phyloP scores from a whole-genome alignment of 805 yeast species.

The Candida orba region DNA sequence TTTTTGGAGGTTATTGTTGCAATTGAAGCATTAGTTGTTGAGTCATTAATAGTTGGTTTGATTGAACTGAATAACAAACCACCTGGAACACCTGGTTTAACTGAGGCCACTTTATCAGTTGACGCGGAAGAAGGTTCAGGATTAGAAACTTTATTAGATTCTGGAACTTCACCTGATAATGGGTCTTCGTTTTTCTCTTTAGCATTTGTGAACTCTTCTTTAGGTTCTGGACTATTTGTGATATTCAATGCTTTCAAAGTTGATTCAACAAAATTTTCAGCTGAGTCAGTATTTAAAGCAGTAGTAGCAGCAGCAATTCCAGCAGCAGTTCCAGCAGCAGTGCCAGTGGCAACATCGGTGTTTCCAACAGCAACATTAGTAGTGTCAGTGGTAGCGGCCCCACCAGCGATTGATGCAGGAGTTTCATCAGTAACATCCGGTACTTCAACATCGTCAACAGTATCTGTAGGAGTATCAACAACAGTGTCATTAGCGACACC shows the following conservation, averaged over 20 bases:
- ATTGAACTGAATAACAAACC: no score
- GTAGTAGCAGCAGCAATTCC: no score
- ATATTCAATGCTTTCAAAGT: no score
- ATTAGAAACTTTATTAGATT: constrained; percentile 12
- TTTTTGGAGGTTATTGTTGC: constrained; percentile 1
- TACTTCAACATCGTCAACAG: neutral
- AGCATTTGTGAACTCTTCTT: no score
- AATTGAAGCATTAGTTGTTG: constrained; percentile 6
- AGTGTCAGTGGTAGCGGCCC: no score
- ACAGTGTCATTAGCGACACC: neutral
- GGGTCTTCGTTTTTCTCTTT: neutral
- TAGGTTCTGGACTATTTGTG: no score
- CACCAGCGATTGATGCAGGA: no score
- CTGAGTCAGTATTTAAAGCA: no score
- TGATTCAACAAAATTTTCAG: no score
- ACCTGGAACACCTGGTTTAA: constrained; percentile 1
- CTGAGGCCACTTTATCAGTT: constrained; percentile 4
- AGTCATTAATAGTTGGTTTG: neutral
- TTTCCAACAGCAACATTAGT: no score
- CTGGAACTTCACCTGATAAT: constrained; percentile 14
- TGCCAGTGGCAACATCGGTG: no score
- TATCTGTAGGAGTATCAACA: neutral
- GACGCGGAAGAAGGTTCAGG: constrained; percentile 1
- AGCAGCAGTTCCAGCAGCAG: no score
- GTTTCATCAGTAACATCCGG: neutral